Percentiles rank a stretch among this genome's conserved stretches.
Conservation (phyloP, 495 filamentous ascomycete species). For the Podospora pseudoanserina region DNA sequence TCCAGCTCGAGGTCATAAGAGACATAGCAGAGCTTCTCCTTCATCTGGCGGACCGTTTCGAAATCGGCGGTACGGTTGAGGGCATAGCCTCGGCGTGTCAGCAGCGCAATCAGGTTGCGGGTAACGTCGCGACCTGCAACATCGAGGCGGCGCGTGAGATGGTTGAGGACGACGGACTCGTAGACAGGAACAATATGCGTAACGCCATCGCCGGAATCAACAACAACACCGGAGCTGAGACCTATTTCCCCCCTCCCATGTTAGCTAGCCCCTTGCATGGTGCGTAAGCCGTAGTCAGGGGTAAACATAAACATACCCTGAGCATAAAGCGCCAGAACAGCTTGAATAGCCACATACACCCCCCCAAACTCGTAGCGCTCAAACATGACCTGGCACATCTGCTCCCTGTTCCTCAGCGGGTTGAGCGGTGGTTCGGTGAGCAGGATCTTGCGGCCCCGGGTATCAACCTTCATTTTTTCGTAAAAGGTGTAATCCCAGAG, state of each 20-base stretch:
- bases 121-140: slow-evolving; percentile 97
- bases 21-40: slow-evolving; percentile 99
- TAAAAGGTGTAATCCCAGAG: slow-evolving; percentile 98
- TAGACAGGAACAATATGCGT: slow-evolving; percentile 98
- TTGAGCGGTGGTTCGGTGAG: slow-evolving; percentile 98
- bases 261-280: slow-evolving; percentile 1
- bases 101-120: slow-evolving; percentile 90
- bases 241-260: slow-evolving; percentile 45
- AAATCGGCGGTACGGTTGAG: slow-evolving; percentile 98
- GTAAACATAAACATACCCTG: slow-evolving; percentile 61
- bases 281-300: background rate
- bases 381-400: slow-evolving; percentile 99
- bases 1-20: slow-evolving; percentile 97
- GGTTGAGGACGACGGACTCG: slow-evolving; percentile 94
- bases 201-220: slow-evolving; percentile 96
- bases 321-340: slow-evolving; percentile 93
- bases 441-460: slow-evolving; percentile 91
- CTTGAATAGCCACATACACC: slow-evolving; percentile 98
- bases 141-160: slow-evolving; percentile 88
- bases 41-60: slow-evolving; percentile 98
- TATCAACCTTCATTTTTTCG: slow-evolving; percentile 92
- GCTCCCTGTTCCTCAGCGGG: slow-evolving; percentile 88
- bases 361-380: slow-evolving; percentile 94
- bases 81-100: slow-evolving; percentile 92
- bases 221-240: slow-evolving; percentile 92